Base-by-base conservation (phyloP, 495 filamentous ascomycete genomes). In the Mytilinidion resinicola region DNA sequence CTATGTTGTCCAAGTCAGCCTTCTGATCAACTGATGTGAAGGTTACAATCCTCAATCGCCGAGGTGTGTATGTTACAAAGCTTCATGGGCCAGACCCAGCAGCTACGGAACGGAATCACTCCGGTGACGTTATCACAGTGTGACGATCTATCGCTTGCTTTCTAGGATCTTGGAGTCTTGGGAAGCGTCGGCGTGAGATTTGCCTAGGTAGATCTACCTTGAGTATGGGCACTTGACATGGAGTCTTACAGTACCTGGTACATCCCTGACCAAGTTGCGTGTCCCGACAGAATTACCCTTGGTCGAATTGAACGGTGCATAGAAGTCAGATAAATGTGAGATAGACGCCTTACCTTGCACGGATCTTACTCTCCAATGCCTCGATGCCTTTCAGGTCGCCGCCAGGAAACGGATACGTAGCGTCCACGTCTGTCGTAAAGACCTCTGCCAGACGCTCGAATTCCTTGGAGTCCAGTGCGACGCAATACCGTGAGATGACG, bases 401-500 rank as follows among this genome's bases (percentile, higher is more conserved):
- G 21, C 60, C 55, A 6, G 46, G 46, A 51, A 69, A 68, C 2
- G 69, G 65, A 54, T 70, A 72, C 46, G 62, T 52, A 15, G 63
- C 61, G 7, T 59, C 52, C 9, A 64, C 69, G 25, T 68, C 61
- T 21, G 52, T 19, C 0, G 65, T 57, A 56, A 71, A 71, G 53
- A 71, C 64, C 41, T 71, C 56, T 9, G 60, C 36, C 6, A 71
- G 56, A 1, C 62, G 55, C 10, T 58, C 52, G 44, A 67, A 69
- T 54, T 58, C 34, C 51, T 71, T 71, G 20, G 55, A 66, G 61
- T 71, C 69, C 1, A 71, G 60, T 4, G 69, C 67, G 41, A 68
- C 43, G 60, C 64, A 67, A 57, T 71, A 71, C 9, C 57, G 58
- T 9, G 69, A 41, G 15, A 71, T 53, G 37, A 51, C 61, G 65